A percentile compares a stretch with the other conserved stretches of the same genome.
Evolutionary conservation across 208 protist genomes (phyloP).

Genomic region (Acanthamoeba divionensis): DNA sequence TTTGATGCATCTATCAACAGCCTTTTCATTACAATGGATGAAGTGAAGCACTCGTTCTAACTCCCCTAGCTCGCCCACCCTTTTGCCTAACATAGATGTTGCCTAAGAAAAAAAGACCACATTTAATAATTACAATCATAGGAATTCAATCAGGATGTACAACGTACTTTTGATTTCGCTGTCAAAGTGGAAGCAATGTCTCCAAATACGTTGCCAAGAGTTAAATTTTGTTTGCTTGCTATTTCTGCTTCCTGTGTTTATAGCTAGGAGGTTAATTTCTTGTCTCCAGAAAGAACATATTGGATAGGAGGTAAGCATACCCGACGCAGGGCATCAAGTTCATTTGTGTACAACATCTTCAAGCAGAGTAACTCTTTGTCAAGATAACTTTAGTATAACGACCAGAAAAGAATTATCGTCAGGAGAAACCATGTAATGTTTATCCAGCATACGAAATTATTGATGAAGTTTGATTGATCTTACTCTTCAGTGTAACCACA

Average conservation of each 20-base stretch:
- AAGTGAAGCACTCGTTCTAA: slow-evolving; percentile 9
- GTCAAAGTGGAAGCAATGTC: neutral
- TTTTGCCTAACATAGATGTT: no score
- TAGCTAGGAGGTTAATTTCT: no score
- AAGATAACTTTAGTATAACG: neutral
- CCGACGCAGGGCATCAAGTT: neutral
- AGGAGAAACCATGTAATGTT: neutral
- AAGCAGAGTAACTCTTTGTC: neutral
- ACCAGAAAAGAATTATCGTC: neutral
- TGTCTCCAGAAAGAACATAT: neutral
- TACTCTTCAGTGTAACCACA: slow-evolving; percentile 1
- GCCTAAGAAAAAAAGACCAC: no score
- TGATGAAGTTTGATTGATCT: neutral
- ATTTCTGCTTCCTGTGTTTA: neutral
- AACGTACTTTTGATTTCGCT: no score
- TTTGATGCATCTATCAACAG: neutral
- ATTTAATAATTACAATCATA: no score
- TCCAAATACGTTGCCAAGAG: neutral
- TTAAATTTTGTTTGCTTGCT: neutral
- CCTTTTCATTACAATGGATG: neutral
- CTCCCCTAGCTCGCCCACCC: neutral
- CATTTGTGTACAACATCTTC: neutral
- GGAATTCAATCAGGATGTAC: no score
- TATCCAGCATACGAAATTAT: neutral
- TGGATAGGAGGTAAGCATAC: neutral